These are phyloP conservation scores for Wickerhamiella dianesei DNA, from an alignment of 805 yeast genomes.

Conservation along the genomic window DNA sequence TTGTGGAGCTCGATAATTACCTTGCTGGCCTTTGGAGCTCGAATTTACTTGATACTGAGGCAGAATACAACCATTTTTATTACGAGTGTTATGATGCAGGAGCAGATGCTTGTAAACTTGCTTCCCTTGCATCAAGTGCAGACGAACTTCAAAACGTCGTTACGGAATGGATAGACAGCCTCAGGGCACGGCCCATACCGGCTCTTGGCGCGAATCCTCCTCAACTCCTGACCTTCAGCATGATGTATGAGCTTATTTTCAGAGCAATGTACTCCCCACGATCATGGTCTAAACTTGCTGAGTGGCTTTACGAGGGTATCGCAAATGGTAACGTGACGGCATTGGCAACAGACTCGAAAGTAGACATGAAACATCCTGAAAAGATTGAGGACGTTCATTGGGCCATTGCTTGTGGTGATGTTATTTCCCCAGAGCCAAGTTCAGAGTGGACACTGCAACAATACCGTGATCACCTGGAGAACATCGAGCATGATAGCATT, in stretches of 20 bases:
- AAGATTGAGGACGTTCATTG: neutral
- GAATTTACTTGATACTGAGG: slow-evolving; percentile 14
- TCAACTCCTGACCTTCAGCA: slow-evolving; percentile 10
- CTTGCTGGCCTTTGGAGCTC: slow-evolving; percentile 14
- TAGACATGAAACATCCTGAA: neutral
- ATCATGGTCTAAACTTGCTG: slow-evolving; percentile 11
- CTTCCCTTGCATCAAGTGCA: slow-evolving; percentile 2
- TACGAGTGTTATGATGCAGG: slow-evolving; percentile 8
- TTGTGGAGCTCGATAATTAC: slow-evolving; percentile 14
- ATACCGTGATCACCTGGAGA: slow-evolving; percentile 3
- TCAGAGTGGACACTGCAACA: slow-evolving; percentile 5
- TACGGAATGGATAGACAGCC: slow-evolving; percentile 2
- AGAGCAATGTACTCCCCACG: slow-evolving; percentile 12
- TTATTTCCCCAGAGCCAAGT: neutral
- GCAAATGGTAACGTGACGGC: slow-evolving; percentile 1
- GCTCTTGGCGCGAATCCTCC: slow-evolving; percentile 7
- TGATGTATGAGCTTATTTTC: slow-evolving; percentile 6
- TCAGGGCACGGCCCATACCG: slow-evolving; percentile 6
- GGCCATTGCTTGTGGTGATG: slow-evolving; percentile 8
- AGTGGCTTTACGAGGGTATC: slow-evolving; percentile 10
- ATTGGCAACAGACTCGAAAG: neutral
- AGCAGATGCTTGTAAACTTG: slow-evolving; percentile 1
- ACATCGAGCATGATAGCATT: slow-evolving; percentile 2
- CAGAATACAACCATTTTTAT: slow-evolving; percentile 8
- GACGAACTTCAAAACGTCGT: slow-evolving; percentile 4